These are phyloP conservation scores for Solanum acaule DNA, from an alignment of 257 asterid species.

Conservation along the genomic window DNA sequence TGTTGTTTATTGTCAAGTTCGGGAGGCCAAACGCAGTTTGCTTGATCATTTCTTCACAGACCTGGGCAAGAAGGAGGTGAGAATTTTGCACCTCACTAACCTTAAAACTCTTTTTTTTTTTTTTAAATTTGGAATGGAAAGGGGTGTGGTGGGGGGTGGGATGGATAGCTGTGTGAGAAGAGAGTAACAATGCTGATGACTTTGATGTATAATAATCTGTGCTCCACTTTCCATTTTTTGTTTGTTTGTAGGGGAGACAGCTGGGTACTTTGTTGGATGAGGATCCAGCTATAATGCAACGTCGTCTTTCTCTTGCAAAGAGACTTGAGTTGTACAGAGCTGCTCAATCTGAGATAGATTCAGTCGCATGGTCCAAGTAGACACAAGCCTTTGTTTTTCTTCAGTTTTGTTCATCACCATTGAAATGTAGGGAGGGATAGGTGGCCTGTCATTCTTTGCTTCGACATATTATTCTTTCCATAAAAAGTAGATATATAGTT, in stretches of 20 bases:
- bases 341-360: slow-evolving; percentile 90
- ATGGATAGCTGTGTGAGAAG: not conserved
- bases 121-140: not conserved
- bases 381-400: not conserved
- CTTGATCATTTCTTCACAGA: slow-evolving; percentile 93
- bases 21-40: slow-evolving; percentile 94
- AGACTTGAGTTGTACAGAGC: slow-evolving; percentile 89
- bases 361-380: slow-evolving; percentile 94
- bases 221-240: not conserved
- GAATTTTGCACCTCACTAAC: not conserved
- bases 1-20: slow-evolving; percentile 94
- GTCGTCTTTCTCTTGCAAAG: slow-evolving; percentile 67
- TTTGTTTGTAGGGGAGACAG: slow-evolving; percentile 52
- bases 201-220: not conserved
- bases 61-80: slow-evolving; percentile 84
- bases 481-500: not conserved
- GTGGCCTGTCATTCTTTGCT: slow-evolving; percentile 14
- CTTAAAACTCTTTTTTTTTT: not conserved
- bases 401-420: not conserved
- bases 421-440: not conserved
- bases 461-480: slow-evolving; percentile 2
- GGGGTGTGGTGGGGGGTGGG: not conserved
- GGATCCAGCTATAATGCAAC: slow-evolving; percentile 94
- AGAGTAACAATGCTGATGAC: not conserved
- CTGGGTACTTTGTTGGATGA: slow-evolving; percentile 83